phyloP scores from a whole-genome alignment of 495 filamentous ascomycete genomes.

The Aspergillus homomorphus region DNA sequence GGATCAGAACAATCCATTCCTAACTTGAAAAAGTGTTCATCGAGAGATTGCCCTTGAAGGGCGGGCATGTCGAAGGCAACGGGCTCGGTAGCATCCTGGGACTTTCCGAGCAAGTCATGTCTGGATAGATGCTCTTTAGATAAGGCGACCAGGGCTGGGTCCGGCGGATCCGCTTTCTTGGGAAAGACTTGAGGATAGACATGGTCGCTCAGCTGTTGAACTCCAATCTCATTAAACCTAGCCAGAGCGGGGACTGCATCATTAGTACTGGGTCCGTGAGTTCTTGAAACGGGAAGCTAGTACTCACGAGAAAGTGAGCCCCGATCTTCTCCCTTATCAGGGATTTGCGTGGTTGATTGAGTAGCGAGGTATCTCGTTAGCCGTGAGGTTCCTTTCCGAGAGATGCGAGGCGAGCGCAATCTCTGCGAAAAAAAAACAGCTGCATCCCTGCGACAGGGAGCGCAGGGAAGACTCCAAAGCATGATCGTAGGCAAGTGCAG shows the following conservation, averaged over 20 bases:
- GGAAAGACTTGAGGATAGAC: slow-evolving; percentile 82
- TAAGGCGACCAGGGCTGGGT: slow-evolving; percentile 69
- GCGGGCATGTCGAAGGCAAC: slow-evolving; percentile 81
- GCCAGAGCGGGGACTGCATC: slow-evolving; percentile 53
- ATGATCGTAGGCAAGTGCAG: slow-evolving; percentile 10
- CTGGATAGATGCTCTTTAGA: slow-evolving; percentile 78
- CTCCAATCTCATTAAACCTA: slow-evolving; percentile 86
- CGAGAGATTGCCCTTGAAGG: slow-evolving; percentile 75
- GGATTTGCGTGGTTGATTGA: slow-evolving; percentile 30
- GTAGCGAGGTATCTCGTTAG: slow-evolving; percentile 24
- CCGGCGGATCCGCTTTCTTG: slow-evolving; percentile 51
- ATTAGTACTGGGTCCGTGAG: slow-evolving; percentile 21
- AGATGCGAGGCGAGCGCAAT: slow-evolving; percentile 23
- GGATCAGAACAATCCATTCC: slow-evolving; percentile 86
- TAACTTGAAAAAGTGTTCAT: slow-evolving; percentile 93
- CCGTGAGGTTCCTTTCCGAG: slow-evolving; percentile 19
- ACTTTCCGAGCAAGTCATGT: slow-evolving; percentile 90
- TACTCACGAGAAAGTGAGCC: slow-evolving; percentile 39
- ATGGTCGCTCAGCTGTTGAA: slow-evolving; percentile 84
- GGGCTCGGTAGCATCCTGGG: slow-evolving; percentile 67
- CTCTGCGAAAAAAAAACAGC: slow-evolving; percentile 28
- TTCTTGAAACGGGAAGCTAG: neutral
- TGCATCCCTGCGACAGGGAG: slow-evolving; percentile 38
- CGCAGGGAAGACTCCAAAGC: slow-evolving; percentile 30
- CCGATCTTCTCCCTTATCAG: slow-evolving; percentile 7